Evolutionary conservation across 2,329 filamentous ascomycete genomes (phyloP).

Genomic region (Aspergillus flavus): DNA sequence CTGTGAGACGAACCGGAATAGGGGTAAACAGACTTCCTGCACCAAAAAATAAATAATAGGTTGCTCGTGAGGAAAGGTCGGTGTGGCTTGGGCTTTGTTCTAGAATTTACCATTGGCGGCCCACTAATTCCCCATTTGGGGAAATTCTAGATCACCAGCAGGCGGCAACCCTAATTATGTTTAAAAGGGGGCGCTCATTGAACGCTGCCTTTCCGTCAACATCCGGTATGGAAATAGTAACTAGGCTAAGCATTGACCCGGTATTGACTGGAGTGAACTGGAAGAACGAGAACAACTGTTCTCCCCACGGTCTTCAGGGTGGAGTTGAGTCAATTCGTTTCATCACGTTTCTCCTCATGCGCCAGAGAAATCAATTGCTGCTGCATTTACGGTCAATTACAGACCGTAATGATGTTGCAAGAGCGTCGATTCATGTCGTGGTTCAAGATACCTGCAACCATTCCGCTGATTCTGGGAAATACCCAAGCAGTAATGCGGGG

Average conservation of each 20-base stretch:
- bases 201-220: neutral
- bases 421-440: too few relatives aligned
- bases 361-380: neutral
- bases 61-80: neutral
- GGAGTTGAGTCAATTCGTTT: neutral
- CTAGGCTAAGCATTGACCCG: neutral
- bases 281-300: neutral
- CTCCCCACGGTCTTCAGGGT: neutral
- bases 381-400: too few relatives aligned
- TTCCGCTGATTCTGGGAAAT: too few relatives aligned
- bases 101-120: slow-evolving; percentile 9
- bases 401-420: too few relatives aligned
- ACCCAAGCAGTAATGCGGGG: too few relatives aligned
- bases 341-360: neutral
- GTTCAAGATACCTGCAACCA: too few relatives aligned
- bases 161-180: neutral
- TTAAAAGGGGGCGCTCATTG: neutral
- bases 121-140: slow-evolving; percentile 8
- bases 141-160: neutral
- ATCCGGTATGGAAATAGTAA: neutral
- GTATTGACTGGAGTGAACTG: neutral
- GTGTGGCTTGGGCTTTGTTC: slow-evolving; percentile 4
- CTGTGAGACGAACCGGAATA: neutral
- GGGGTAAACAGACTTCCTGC: neutral
- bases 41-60: neutral